Evolutionary conservation across 2,329 filamentous ascomycete species (phyloP).

Genomic region (Aureobasidium sp.): DNA sequence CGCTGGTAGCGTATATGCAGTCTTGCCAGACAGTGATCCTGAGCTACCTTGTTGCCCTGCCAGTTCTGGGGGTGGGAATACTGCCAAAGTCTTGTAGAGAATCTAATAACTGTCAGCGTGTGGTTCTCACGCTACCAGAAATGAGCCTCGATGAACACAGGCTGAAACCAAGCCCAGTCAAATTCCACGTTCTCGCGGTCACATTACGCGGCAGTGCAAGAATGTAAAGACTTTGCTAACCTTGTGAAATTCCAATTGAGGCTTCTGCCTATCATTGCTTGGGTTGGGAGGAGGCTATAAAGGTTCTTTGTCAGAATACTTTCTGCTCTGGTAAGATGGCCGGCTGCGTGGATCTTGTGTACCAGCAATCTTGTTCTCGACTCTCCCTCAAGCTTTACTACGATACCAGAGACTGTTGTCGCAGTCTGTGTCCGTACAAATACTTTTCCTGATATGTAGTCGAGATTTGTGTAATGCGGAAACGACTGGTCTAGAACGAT

Average conservation of each 20-base stretch:
- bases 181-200: not conserved
- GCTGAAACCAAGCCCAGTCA: not conserved
- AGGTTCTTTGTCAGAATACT: not conserved
- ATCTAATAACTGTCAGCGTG: slow-evolving; percentile 38
- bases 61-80: slow-evolving; percentile 53
- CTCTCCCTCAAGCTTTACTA: slow-evolving; percentile 79
- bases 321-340: not conserved
- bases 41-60: not conserved
- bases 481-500: slow-evolving; percentile 26
- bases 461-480: slow-evolving; percentile 58
- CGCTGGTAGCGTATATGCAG: slow-evolving; percentile 51
- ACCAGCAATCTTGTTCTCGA: slow-evolving; percentile 41
- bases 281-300: slow-evolving; percentile 31
- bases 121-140: not conserved
- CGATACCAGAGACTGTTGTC: slow-evolving; percentile 45
- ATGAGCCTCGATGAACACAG: not conserved
- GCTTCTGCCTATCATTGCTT: slow-evolving; percentile 34
- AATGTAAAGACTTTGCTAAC: slow-evolving; percentile 19
- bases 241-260: slow-evolving; percentile 44
- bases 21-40: slow-evolving; percentile 18
- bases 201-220: not conserved
- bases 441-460: slow-evolving; percentile 55
- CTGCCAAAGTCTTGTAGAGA: slow-evolving; percentile 62
- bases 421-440: slow-evolving; percentile 34
- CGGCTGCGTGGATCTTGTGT: no score